Base-by-base conservation (phyloP, 2,329 filamentous ascomycete genomes). In the Fusarium acutatum region DNA sequence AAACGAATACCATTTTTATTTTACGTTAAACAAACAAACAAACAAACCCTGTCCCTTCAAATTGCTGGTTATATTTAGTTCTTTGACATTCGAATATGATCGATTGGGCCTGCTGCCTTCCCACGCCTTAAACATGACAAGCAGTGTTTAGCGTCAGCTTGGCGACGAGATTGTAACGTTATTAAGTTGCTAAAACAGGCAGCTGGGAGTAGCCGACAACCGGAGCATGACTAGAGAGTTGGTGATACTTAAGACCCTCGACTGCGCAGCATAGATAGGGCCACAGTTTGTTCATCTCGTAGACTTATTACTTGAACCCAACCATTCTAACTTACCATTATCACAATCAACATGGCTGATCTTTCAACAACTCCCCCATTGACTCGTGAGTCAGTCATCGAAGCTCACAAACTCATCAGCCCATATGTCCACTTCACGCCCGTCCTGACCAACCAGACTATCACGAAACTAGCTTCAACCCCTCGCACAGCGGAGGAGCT, bases 391-490 rank as follows among this genome's bases (percentile, higher is more conserved):
- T 95, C 93, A 20, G 91, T 98, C 41, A 78, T 90, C 59, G 86
- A 86, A 30, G 96, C 96, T 8, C 92, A 94, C 84, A 82, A 86
- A 52, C 87, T 94, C 57, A 94, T 98, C 81, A 86, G 89, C 78
- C 86, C 88, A 2, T 89, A 94, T 83, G 89, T 98, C 80, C 94
- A 98, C 85, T 87, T 86, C 77, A 98, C 96, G 13, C 95, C 95
- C 6, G 90, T 97, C 34, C 86, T 96, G 14, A 97, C 94, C 64
- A 95, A 91, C 83, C 86, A 87, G 26, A 95, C 94, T 1, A 88
- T 98, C 67, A 90, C 92, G 76, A 81, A 79, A 18, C 85, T 98
- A 69, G 95, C 95, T 22, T 97, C 93, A 6, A 91, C 89, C 28
- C 89, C 93, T 13, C 91, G 93, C 73, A 81, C 86, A 0, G 60